A percentile compares a stretch with the other conserved stretches of the same genome.
These are phyloP conservation scores for Rhodamnia rubescens DNA, from an alignment of 345 rosid genomes.

Conservation along the genomic window DNA sequence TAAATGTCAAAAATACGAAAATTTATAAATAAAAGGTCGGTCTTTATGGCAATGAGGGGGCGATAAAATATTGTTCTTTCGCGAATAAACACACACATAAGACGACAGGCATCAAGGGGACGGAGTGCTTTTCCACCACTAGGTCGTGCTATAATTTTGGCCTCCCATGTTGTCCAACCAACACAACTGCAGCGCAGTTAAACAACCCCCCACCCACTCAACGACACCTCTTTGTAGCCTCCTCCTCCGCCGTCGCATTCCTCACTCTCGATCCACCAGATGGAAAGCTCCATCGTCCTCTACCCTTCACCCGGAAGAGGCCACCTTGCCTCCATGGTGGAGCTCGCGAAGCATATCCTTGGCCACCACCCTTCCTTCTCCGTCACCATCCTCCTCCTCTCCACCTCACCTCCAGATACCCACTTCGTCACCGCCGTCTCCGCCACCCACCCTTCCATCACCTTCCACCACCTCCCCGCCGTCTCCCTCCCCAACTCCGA, in stretches of 20 bases:
- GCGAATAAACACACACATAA: no score
- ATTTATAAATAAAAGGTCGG: no score
- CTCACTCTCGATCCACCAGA: background rate
- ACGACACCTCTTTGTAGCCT: background rate
- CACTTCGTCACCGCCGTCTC: background rate
- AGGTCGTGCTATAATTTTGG: background rate
- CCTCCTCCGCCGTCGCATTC: background rate
- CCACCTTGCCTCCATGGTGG: slow-evolving; percentile 8
- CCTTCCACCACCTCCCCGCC: slow-evolving; percentile 6
- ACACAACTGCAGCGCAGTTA: no score
- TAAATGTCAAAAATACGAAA: no score
- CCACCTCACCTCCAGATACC: background rate
- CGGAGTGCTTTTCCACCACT: background rate
- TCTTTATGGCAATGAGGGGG: no score
- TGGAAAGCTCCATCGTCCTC: slow-evolving; percentile 5
- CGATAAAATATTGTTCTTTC: no score
- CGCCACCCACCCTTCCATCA: slow-evolving; percentile 1
- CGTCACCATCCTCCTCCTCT: slow-evolving; percentile 13
- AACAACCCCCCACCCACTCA: background rate
- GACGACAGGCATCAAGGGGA: no score
- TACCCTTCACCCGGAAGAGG: slow-evolving; percentile 13
- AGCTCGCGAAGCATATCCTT: slow-evolving; percentile 5
- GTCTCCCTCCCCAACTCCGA: background rate
- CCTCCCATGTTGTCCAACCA: no score
- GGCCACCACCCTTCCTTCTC: background rate